Conservation (phyloP, 805 yeast species). For the Clavispora asparagi region DNA sequence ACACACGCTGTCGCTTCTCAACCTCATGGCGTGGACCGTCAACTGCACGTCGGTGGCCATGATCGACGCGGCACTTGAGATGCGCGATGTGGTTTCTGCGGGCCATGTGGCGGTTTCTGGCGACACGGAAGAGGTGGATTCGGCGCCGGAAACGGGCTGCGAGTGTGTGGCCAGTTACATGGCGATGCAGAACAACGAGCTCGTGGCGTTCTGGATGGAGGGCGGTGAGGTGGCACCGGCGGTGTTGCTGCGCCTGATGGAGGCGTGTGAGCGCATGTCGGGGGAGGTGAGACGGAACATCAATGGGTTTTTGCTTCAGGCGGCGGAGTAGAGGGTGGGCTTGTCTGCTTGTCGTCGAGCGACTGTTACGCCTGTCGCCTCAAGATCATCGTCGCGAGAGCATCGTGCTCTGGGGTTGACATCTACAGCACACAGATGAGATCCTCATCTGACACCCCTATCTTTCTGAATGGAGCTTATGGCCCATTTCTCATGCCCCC, state of each 20-base stretch:
- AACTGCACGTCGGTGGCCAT: constrained; percentile 68
- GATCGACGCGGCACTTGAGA: constrained; percentile 79
- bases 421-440: too few relatives aligned
- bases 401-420: too few relatives aligned
- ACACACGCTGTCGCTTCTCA: constrained; percentile 24
- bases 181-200: constrained; percentile 49
- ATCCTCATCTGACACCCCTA: too few relatives aligned
- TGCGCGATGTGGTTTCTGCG: constrained; percentile 69
- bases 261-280: constrained; percentile 43
- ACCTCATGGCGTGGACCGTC: constrained; percentile 47
- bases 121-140: constrained; percentile 10
- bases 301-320: constrained; percentile 36
- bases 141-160: constrained; percentile 3
- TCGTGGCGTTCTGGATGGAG: constrained; percentile 55
- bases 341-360: too few relatives aligned
- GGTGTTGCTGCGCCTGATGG: constrained; percentile 24
- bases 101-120: constrained; percentile 38
- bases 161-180: constrained; percentile 43
- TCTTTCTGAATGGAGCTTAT: too few relatives aligned
- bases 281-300: constrained; percentile 38
- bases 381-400: too few relatives aligned
- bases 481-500: too few relatives aligned
- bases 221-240: constrained; percentile 23
- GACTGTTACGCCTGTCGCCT: too few relatives aligned
- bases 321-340: constrained; percentile 5